Evolutionary conservation across 441 rosid genomes (phyloP).

Genomic region (Aquilaria agallochum): DNA sequence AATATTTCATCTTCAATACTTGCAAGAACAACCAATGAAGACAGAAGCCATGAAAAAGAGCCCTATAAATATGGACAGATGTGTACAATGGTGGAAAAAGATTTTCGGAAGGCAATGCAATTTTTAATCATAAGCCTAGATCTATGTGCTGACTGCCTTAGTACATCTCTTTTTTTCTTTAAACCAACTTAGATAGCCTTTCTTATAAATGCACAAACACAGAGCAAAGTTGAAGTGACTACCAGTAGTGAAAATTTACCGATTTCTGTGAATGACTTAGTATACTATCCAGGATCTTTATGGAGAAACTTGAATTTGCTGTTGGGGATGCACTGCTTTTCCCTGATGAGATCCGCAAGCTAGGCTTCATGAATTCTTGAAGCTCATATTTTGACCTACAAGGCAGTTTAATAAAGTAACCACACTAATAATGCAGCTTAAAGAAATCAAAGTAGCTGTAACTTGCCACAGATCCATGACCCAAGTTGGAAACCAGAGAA

Average conservation of each 20-base stretch:
- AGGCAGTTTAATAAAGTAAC: conserved; percentile 17
- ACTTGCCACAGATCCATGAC: conserved; percentile 2
- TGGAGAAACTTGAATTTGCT: conserved; percentile 52
- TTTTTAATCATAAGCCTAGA: too few relatives aligned
- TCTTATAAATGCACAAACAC: background rate
- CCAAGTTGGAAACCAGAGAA: background rate
- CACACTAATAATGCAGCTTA: conserved; percentile 7
- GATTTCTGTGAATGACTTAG: conserved; percentile 41
- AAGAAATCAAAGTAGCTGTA: background rate
- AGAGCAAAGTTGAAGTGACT: background rate
- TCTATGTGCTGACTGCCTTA: too few relatives aligned
- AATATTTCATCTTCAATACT: too few relatives aligned
- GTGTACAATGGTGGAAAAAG: too few relatives aligned
- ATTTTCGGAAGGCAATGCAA: too few relatives aligned
- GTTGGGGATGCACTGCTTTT: conserved; percentile 31
- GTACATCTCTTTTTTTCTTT: too few relatives aligned
- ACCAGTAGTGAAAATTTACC: conserved; percentile 30
- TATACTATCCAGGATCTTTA: conserved; percentile 62
- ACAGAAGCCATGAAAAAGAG: too few relatives aligned
- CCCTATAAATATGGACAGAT: too few relatives aligned
- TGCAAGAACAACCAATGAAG: too few relatives aligned
- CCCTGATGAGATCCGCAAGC: conserved; percentile 73
- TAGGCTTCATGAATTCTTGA: conserved; percentile 92
- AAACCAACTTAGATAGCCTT: too few relatives aligned
- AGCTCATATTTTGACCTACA: conserved; percentile 93